phyloP scores from a whole-genome alignment of 2,329 filamentous ascomycete genomes.

The Diplodia scrobiculata region DNA sequence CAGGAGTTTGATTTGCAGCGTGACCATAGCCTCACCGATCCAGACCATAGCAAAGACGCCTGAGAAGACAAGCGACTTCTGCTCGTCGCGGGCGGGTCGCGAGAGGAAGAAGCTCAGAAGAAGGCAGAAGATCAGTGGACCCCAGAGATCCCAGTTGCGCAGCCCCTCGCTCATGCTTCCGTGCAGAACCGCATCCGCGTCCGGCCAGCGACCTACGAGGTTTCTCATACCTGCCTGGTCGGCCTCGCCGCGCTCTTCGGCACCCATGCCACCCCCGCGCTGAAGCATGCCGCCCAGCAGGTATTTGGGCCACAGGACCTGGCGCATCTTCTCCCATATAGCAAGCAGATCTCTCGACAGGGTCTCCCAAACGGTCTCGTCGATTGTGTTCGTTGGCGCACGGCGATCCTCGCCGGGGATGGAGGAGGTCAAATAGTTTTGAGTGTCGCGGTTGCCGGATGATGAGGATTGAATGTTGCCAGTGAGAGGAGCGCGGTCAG shows the following conservation, averaged over 20 bases:
- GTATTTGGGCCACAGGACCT: constrained; percentile 95
- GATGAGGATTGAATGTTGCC: constrained; percentile 74
- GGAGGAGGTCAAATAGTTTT: constrained; percentile 81
- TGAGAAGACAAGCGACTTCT: constrained; percentile 88
- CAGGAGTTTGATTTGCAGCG: constrained; percentile 93
- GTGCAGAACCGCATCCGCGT: constrained; percentile 66
- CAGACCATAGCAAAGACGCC: constrained; percentile 96
- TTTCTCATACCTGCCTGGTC: constrained; percentile 52
- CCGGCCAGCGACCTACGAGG: constrained; percentile 65
- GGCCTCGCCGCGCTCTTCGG: constrained; percentile 60
- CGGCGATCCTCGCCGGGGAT: constrained; percentile 92
- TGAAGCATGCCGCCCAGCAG: constrained; percentile 70
- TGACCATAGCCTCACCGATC: constrained; percentile 95
- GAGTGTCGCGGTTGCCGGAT: constrained; percentile 58
- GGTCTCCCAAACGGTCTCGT: constrained; percentile 98
- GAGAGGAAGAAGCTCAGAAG: constrained; percentile 85
- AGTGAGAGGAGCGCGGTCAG: constrained; percentile 76
- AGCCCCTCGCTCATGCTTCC: constrained; percentile 83
- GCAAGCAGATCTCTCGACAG: constrained; percentile 85
- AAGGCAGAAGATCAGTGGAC: constrained; percentile 90
- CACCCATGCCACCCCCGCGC: constrained; percentile 59
- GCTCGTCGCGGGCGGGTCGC: constrained; percentile 73
- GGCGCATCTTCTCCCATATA: constrained; percentile 97
- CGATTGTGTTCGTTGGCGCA: constrained; percentile 88
- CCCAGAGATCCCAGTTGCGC: constrained; percentile 97